Evolutionary conservation across 768 basidiomycete genomes (phyloP).

Genomic region (Terana coerulea): DNA sequence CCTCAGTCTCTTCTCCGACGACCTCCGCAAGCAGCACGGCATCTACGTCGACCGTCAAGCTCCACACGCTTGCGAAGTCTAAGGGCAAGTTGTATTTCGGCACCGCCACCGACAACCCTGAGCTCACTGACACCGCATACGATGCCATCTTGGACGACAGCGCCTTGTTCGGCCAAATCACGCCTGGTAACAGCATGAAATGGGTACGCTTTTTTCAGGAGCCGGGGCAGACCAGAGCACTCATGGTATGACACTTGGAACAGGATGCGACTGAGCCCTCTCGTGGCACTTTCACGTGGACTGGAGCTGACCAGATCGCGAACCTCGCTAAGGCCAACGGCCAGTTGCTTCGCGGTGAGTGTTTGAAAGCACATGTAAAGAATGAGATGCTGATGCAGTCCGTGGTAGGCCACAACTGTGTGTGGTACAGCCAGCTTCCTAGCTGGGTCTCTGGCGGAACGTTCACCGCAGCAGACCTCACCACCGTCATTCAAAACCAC

Average conservation of each 20-base stretch:
- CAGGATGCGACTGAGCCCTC: constrained; percentile 52
- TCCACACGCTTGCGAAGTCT: constrained; percentile 35
- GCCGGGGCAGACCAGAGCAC: not conserved
- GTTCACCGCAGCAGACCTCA: constrained; percentile 39
- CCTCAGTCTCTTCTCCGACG: not conserved
- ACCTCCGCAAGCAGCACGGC: not conserved
- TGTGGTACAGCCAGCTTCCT: constrained; percentile 51
- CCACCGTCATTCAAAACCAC: constrained; percentile 44
- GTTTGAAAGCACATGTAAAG: not conserved
- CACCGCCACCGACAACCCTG: constrained; percentile 43
- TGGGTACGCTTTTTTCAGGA: constrained; percentile 33
- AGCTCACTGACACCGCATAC: constrained; percentile 38
- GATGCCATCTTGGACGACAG: constrained; percentile 33
- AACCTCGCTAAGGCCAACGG: constrained; percentile 42
- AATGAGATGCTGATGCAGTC: not conserved
- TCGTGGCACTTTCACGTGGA: constrained; percentile 44
- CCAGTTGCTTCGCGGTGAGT: constrained; percentile 42
- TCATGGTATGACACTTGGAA: not conserved
- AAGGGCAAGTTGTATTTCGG: constrained; percentile 46
- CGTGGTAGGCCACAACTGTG: constrained; percentile 35
- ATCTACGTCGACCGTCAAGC: constrained; percentile 13
- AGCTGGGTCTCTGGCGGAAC: constrained; percentile 43
- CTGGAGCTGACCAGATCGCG: constrained; percentile 41
- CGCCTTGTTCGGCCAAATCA: constrained; percentile 40
- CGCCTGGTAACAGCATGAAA: constrained; percentile 44